A percentile compares a stretch with the other conserved stretches of the same genome.
Conservation (phyloP, 805 yeast species). For the Nakazawaea ishiwadae region DNA sequence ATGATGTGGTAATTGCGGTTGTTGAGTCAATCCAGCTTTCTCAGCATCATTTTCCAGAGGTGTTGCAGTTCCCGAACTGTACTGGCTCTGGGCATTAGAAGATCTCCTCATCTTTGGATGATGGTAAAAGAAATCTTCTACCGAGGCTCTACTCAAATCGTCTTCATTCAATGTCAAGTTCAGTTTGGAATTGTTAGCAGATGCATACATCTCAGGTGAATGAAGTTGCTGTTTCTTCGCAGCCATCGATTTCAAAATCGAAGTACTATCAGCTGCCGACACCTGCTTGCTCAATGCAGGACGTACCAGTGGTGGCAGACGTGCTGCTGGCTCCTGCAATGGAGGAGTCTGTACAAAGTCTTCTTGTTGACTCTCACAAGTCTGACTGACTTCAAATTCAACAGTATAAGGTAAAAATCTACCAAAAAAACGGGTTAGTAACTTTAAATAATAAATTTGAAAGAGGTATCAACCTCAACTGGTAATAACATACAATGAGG, state of each 20-base stretch:
- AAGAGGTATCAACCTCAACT: not conserved
- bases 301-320: not conserved
- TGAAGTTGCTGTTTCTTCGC: conserved; percentile 14
- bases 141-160: conserved; percentile 28
- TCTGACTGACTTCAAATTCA: conserved; percentile 45
- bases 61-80: conserved; percentile 10
- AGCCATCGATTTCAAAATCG: conserved; percentile 28
- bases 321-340: not conserved
- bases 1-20: not conserved
- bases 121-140: conserved; percentile 49
- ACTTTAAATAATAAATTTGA: not conserved
- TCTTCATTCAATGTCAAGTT: conserved; percentile 4
- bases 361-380: not conserved
- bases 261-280: conserved; percentile 1
- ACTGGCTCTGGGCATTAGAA: conserved; percentile 7
- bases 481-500: conserved; percentile 51
- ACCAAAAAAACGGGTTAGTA: conserved; percentile 16
- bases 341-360: not conserved
- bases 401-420: conserved; percentile 73
- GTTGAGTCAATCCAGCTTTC: not conserved
- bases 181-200: conserved; percentile 1
- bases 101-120: conserved; percentile 19
- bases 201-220: conserved; percentile 14
- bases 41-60: conserved; percentile 3
- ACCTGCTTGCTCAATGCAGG: conserved; percentile 1